Evolutionary conservation across 1,284 basidiomycete species (phyloP).

Genomic region (Trametes polyzona): DNA sequence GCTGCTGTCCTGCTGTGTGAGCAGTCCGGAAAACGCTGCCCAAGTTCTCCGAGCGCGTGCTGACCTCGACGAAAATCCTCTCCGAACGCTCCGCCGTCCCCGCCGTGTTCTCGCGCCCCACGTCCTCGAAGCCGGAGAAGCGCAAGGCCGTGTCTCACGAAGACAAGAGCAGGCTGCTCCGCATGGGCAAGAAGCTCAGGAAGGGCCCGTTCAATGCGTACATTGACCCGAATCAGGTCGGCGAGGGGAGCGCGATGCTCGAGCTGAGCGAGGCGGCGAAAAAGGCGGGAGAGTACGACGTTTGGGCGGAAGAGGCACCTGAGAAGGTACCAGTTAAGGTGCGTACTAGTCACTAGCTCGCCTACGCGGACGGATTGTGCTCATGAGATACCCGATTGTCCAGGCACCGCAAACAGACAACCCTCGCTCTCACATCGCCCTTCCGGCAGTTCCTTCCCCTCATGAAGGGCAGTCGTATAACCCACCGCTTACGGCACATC

Average conservation of each 20-base stretch:
- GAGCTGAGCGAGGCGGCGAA: conserved; percentile 71
- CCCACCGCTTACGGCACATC: conserved; percentile 79
- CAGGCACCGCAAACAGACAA: conserved; percentile 54
- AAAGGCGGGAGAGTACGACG: conserved; percentile 73
- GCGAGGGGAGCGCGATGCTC: conserved; percentile 61
- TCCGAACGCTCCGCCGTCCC: conserved; percentile 85
- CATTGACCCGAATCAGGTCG: conserved; percentile 65
- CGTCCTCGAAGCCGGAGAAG: conserved; percentile 38
- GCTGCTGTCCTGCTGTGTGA: no score
- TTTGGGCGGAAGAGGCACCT: conserved; percentile 56
- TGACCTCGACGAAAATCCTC: conserved; percentile 85
- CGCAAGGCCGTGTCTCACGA: conserved; percentile 49
- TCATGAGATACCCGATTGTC: no score
- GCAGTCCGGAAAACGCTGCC: conserved; percentile 62
- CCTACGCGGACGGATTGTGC: neutral
- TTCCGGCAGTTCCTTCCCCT: conserved; percentile 75
- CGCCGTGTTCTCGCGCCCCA: conserved; percentile 64
- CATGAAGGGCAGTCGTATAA: conserved; percentile 95
- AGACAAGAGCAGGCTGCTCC: conserved; percentile 76
- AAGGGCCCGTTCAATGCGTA: conserved; percentile 74
- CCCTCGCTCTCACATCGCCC: conserved; percentile 55
- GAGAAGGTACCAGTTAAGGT: conserved; percentile 55
- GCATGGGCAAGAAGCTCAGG: conserved; percentile 71
- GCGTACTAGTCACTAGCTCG: conserved; percentile 8
- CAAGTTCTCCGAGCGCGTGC: conserved; percentile 54